A percentile compares a stretch with the other conserved stretches of the same genome.
Conservation (phyloP, 257 asterid genomes). For the Gardenia jasminoides region DNA sequence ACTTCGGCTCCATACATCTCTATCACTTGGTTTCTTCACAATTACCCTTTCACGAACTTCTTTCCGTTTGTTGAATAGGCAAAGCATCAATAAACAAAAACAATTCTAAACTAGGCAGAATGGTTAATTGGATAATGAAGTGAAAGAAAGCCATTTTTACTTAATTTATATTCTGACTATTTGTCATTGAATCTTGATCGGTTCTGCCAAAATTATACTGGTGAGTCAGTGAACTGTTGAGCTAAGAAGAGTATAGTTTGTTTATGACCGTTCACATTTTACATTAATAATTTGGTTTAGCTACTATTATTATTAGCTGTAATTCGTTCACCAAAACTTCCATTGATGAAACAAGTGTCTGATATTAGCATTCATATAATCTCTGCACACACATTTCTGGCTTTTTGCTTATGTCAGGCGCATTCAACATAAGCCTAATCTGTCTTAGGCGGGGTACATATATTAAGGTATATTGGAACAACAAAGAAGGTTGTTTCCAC, state of each 20-base stretch:
- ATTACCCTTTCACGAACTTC: slow-evolving; percentile 28
- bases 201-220: neutral
- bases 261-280: neutral
- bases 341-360: neutral
- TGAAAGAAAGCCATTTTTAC: neutral
- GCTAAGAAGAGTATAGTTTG: too few relatives aligned
- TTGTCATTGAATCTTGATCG: neutral
- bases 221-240: neutral
- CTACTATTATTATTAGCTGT: neutral
- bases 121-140: neutral
- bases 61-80: slow-evolving; percentile 20
- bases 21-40: slow-evolving; percentile 32
- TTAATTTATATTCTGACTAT: neutral
- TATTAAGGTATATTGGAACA: too few relatives aligned
- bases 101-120: neutral
- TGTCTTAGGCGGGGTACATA: too few relatives aligned
- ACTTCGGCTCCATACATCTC: slow-evolving; percentile 56
- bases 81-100: neutral
- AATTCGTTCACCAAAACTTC: neutral
- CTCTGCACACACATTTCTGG: neutral
- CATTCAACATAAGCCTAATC: neutral
- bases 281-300: neutral
- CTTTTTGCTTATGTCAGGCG: too few relatives aligned
- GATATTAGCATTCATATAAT: neutral
- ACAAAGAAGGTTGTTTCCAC: too few relatives aligned